Conservation (phyloP, 2,329 filamentous ascomycete genomes). For the Sphaerulina populicola region DNA sequence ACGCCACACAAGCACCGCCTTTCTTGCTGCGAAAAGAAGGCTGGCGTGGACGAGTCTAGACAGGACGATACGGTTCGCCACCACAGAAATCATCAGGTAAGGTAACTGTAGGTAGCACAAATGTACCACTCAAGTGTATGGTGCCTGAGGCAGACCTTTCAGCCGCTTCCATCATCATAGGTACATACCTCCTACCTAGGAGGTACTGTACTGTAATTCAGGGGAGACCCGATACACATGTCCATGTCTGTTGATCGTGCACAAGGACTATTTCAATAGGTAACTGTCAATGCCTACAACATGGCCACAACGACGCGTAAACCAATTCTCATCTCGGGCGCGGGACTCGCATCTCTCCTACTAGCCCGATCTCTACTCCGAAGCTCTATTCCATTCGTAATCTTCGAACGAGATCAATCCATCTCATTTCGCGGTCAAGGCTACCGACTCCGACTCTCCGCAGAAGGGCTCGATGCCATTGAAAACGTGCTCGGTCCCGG, state of each 20-base stretch:
- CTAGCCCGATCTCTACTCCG: constrained; percentile 34
- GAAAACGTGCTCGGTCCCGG: constrained; percentile 41
- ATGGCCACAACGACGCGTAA: constrained; percentile 24
- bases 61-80: too few relatives aligned
- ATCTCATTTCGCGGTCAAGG: constrained; percentile 54
- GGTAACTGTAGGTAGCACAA: too few relatives aligned
- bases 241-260: neutral
- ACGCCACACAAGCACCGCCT: too few relatives aligned
- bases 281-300: neutral
- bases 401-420: constrained; percentile 41
- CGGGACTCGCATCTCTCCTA: constrained; percentile 35
- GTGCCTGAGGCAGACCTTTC: too few relatives aligned
- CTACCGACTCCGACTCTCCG: constrained; percentile 52
- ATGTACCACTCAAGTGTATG: too few relatives aligned
- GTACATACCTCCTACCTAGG: too few relatives aligned
- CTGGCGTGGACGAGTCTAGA: too few relatives aligned
- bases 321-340: constrained; percentile 38
- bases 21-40: too few relatives aligned
- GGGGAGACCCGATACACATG: neutral
- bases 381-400: constrained; percentile 33
- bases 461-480: constrained; percentile 52
- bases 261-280: neutral
- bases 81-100: too few relatives aligned
- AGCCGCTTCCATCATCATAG: neutral
- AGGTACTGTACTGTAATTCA: too few relatives aligned